Evolutionary conservation across 495 filamentous ascomycete genomes (phyloP).

Genomic region (Symbiotaphrina buchneri): DNA sequence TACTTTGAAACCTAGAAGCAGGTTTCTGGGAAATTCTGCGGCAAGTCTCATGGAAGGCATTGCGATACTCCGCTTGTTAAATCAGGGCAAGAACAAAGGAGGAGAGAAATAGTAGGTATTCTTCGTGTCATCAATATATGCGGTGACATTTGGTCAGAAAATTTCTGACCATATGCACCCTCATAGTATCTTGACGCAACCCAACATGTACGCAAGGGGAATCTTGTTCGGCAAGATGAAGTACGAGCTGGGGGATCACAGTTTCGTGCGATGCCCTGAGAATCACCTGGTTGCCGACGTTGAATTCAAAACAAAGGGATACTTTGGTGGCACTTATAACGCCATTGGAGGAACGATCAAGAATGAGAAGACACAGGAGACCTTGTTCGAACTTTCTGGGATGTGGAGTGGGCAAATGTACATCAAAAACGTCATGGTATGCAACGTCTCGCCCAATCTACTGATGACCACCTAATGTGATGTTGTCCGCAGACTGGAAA

Average conservation of each 20-base stretch:
- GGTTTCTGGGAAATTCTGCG: conserved; percentile 90
- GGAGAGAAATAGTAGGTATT: conserved; percentile 83
- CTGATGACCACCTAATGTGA: conserved; percentile 4
- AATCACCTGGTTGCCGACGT: conserved; percentile 71
- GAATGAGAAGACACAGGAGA: conserved; percentile 66
- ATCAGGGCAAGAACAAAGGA: conserved; percentile 41
- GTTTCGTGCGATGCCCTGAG: conserved; percentile 83
- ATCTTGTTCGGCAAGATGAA: conserved; percentile 99
- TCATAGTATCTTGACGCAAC: conserved; percentile 67
- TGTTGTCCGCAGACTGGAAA: conserved; percentile 43
- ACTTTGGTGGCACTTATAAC: conserved; percentile 90
- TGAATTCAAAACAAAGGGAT: conserved; percentile 97
- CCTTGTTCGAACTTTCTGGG: conserved; percentile 74
- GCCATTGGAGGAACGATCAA: conserved; percentile 85
- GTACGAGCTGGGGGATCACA: conserved; percentile 95
- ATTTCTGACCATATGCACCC: not conserved
- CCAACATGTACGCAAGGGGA: conserved; percentile 97
- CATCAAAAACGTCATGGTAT: conserved; percentile 60
- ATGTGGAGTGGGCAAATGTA: conserved; percentile 90
- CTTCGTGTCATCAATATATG: not conserved
- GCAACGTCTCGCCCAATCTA: conserved; percentile 7
- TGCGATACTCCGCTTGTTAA: conserved; percentile 65
- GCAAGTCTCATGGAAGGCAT: conserved; percentile 97
- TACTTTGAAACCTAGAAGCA: conserved; percentile 87
- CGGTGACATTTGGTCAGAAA: not conserved